phyloP scores from a whole-genome alignment of 345 rosid genomes.

The Acer negundo region DNA sequence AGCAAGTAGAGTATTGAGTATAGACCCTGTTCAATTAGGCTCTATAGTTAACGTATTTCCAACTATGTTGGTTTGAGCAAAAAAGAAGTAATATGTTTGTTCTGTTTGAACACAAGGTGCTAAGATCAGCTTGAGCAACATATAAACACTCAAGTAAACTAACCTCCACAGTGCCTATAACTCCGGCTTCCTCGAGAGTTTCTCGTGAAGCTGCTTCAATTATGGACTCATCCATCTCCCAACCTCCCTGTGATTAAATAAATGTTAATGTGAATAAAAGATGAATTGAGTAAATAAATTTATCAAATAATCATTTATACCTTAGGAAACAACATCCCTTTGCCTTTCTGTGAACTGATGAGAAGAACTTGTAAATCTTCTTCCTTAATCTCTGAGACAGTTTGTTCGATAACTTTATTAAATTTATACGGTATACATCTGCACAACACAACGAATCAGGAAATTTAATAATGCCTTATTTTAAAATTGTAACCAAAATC shows the following conservation, averaged over 20 bases:
- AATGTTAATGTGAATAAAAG: no score
- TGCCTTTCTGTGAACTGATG: constrained; percentile 62
- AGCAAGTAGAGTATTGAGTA: no score
- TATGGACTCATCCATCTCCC: constrained; percentile 63
- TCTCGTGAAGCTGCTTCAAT: constrained; percentile 56
- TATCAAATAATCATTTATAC: no score
- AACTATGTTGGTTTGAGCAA: background rate
- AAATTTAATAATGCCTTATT: background rate
- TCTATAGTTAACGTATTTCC: background rate
- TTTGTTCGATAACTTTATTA: constrained; percentile 22
- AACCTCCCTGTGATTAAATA: constrained; percentile 51
- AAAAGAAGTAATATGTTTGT: no score
- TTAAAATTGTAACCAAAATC: background rate
- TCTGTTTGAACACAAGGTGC: no score
- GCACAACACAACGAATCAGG: constrained; percentile 7
- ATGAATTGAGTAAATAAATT: no score
- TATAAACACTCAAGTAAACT: background rate
- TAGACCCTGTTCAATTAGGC: no score
- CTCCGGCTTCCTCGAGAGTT: constrained; percentile 66
- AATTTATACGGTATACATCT: constrained; percentile 67
- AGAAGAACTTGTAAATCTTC: constrained; percentile 52
- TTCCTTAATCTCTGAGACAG: constrained; percentile 22
- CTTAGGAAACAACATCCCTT: constrained; percentile 57
- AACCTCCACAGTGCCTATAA: constrained; percentile 52
- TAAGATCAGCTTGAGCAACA: no score